Evolutionary conservation across 345 rosid genomes (phyloP).

Genomic region (Carallia pectinifolia): DNA sequence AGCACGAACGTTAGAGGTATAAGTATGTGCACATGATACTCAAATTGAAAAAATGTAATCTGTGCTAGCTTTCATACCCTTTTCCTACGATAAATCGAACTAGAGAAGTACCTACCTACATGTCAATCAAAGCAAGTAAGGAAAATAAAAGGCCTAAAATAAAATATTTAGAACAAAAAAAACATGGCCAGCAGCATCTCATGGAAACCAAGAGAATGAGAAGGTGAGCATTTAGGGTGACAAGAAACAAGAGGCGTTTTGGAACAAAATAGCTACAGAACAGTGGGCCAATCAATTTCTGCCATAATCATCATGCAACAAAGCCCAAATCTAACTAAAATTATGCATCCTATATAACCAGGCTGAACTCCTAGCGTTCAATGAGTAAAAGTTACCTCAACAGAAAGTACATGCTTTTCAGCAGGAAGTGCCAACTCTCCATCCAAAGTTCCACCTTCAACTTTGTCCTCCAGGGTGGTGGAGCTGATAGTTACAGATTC

Average conservation of each 20-base stretch:
- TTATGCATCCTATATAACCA: neutral
- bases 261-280: no score
- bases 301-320: neutral
- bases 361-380: neutral
- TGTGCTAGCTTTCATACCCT: conserved; percentile 51
- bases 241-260: no score
- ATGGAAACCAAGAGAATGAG: neutral
- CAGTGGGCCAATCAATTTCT: no score
- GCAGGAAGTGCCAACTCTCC: conserved; percentile 20
- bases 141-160: conserved; percentile 2
- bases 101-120: conserved; percentile 81
- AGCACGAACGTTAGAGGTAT: conserved; percentile 15
- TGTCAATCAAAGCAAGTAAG: neutral
- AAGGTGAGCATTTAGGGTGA: no score
- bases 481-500: conserved; percentile 26
- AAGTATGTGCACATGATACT: conserved; percentile 20
- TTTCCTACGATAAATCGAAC: conserved; percentile 68
- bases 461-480: conserved; percentile 15
- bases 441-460: conserved; percentile 16
- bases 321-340: neutral
- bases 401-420: conserved; percentile 53
- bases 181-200: no score
- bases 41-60: conserved; percentile 11
- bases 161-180: neutral
- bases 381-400: conserved; percentile 47